Base-by-base conservation (phyloP, 2,329 filamentous ascomycete genomes). In the Endoconidiophora polonica region DNA sequence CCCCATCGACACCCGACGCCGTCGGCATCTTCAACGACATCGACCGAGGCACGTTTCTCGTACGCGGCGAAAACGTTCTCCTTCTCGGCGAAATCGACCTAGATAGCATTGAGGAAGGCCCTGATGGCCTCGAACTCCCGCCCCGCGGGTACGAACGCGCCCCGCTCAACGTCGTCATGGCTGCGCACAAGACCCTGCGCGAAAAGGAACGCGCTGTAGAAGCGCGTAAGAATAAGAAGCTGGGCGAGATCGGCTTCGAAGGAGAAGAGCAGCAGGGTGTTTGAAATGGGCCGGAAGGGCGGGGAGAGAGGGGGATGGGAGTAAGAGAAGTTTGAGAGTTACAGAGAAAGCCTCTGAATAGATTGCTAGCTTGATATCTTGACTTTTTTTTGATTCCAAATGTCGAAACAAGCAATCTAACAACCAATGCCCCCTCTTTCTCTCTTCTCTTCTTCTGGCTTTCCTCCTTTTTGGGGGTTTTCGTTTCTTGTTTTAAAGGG, bases 31-130 rank as follows among this genome's bases (percentile, higher is more conserved):
- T 86, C 62, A 85, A 86, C 54, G 91, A 98, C 63, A 76, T 94
- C 54, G 72, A 79, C 9, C 79, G 86, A 52, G 91, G 91, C 46
- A 79, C 94, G 55, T 96, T 91, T 67, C 76, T 96, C 36, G 86
- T 98, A 43, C 76, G 91, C 53, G 91, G 91, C 57, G 91, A 98
- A 68, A 98, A 98, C 63, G 91, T 98, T n/a, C 72, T 94, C 47
- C 71, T 98, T 42, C 74, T 96, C 16, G 91, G 91, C 37, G 93
- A 96, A 66, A 94, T 98, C 59, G 91, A 98, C 63, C 77, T 98
- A 22, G 91, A 98, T 69, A 86, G 83, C 61, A 91, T 98, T 65
- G 91, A 98, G 63, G 81, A 93, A 52, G 71, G 86, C 16, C 73
- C 86, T 12, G 64, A 71, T 4, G 78, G 80, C 29, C 86, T 83